Percentiles rank a stretch among this genome's conserved stretches.
These are phyloP conservation scores for Austroboletus niveus DNA, from an alignment of 1,284 basidiomycete genomes.

Conservation along the genomic window DNA sequence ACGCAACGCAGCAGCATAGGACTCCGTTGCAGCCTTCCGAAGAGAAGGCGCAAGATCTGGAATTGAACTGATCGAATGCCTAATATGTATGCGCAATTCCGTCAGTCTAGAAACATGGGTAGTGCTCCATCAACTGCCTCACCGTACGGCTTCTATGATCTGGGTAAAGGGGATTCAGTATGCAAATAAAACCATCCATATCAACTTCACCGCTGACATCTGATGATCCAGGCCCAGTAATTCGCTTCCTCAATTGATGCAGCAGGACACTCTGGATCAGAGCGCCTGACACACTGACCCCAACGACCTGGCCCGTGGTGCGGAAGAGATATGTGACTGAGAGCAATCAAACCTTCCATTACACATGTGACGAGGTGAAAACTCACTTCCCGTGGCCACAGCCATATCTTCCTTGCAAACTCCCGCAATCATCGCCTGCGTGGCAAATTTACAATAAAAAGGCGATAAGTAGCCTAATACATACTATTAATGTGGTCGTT, in stretches of 20 bases:
- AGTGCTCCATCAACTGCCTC: constrained; percentile 22
- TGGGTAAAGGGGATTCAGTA: constrained; percentile 36
- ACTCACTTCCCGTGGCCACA: constrained; percentile 83
- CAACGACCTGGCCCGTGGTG: constrained; percentile 88
- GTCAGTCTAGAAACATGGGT: constrained; percentile 15
- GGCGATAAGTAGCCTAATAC: constrained; percentile 24
- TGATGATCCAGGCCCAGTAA: constrained; percentile 70
- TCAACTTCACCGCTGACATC: constrained; percentile 51
- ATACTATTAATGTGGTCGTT: constrained; percentile 79
- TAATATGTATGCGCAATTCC: constrained; percentile 29
- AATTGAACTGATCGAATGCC: constrained; percentile 83
- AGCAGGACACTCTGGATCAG: constrained; percentile 76
- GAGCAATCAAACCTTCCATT: constrained; percentile 2
- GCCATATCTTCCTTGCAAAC: constrained; percentile 82
- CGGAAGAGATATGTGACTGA: constrained; percentile 88
- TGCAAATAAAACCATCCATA: constrained; percentile 21
- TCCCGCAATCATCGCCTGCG: constrained; percentile 79
- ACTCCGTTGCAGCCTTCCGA: constrained; percentile 70
- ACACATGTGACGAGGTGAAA: constrained; percentile 16
- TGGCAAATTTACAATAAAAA: constrained; percentile 8
- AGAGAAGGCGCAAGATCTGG: constrained; percentile 61
- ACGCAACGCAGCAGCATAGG: constrained; percentile 81
- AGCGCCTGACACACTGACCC: constrained; percentile 82
- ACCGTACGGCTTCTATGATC: constrained; percentile 74
- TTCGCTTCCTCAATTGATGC: constrained; percentile 63